A percentile compares a stretch with the other conserved stretches of the same genome.
Evolutionary conservation across 805 yeast genomes (phyloP).

Genomic region (Myxozyma neotropica): DNA sequence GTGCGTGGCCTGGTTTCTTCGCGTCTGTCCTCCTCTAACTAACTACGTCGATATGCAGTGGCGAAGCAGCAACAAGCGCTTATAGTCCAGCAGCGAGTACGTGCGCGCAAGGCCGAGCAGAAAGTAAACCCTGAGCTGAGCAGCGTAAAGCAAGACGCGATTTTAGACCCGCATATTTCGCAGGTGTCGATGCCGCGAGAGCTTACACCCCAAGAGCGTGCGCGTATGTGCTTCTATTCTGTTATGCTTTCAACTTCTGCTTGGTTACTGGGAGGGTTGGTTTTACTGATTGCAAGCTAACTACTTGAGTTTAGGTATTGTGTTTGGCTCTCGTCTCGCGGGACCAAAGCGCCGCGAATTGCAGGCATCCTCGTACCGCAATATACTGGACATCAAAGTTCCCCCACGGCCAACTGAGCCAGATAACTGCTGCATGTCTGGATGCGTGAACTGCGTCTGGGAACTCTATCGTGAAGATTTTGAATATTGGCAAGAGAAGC

Average conservation of each 20-base stretch:
- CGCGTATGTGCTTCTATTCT: conserved; percentile 16
- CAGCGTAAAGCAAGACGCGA: conserved; percentile 11
- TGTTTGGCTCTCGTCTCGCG: conserved; percentile 34
- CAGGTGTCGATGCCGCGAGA: conserved; percentile 14
- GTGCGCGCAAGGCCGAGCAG: conserved; percentile 10
- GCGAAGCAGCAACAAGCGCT: conserved; percentile 12
- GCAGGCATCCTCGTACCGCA: conserved; percentile 23
- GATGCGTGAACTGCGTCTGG: conserved; percentile 97
- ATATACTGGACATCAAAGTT: conserved; percentile 61
- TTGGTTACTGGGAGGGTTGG: no score
- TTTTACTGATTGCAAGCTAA: no score
- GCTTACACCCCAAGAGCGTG: conserved; percentile 29
- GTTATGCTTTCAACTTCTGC: background rate
- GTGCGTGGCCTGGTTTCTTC: no score
- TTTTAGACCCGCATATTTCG: conserved; percentile 9
- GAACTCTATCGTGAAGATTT: conserved; percentile 86
- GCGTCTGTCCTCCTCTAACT: no score
- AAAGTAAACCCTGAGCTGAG: conserved; percentile 4
- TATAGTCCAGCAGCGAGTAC: conserved; percentile 4
- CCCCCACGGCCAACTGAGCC: conserved; percentile 89
- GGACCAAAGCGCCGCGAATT: conserved; percentile 25
- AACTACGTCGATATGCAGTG: conserved; percentile 1
- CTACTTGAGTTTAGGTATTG: conserved; percentile 14
- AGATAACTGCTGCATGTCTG: conserved; percentile 96
- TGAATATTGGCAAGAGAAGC: conserved; percentile 70